Base-by-base conservation (phyloP, 257 asterid species). In the Avicennia marina region DNA sequence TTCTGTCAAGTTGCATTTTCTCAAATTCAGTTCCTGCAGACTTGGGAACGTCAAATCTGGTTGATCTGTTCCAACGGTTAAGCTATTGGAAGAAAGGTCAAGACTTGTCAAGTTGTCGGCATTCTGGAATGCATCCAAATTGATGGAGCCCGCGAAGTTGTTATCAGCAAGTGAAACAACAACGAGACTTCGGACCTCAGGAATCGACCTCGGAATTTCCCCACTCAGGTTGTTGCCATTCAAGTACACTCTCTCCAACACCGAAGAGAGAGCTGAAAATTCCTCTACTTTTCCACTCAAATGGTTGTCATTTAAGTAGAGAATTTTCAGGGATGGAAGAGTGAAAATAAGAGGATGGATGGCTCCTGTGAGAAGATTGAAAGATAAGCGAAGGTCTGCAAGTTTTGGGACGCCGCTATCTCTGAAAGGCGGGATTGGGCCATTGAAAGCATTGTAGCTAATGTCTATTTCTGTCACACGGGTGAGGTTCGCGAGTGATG, bases 1-100 rank as follows among this genome's bases (percentile, higher is more conserved):
- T 39, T 60, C 63, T 11, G 63, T 60, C 63, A 67, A 24, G 73
- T 60, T 67, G 73, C 73, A 67, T 53, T 21, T 67, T 53, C 73
- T 67, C 58, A 67, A 20, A 26, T 53, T 67, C 4, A 67, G 73
- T 7, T 67, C 73, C 53, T 44, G 57, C 67, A 67, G 58, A 32
- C 21, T 17, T 25, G 73, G 73, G 34, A 67, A 44, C 40, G 44
- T 18, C 67, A 60, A 36, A 60, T 67, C 63, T 19, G 51, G 63
- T 43, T 53, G 50, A 26, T 67, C 73, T 21, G 20, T 21, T 50
- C 38, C 58, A 39, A 66, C 38, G 49, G 52, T 50, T 41, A 66
- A 66, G 55, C 56, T 59, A 11, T 67, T 60, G 63, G 13, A 67
- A 25, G 63, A 67, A 15, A 67, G 67, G 22, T 67, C 67, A 12